These are phyloP conservation scores for Termitomyces sp. DNA, from an alignment of 768 basidiomycete genomes.

Conservation along the genomic window DNA sequence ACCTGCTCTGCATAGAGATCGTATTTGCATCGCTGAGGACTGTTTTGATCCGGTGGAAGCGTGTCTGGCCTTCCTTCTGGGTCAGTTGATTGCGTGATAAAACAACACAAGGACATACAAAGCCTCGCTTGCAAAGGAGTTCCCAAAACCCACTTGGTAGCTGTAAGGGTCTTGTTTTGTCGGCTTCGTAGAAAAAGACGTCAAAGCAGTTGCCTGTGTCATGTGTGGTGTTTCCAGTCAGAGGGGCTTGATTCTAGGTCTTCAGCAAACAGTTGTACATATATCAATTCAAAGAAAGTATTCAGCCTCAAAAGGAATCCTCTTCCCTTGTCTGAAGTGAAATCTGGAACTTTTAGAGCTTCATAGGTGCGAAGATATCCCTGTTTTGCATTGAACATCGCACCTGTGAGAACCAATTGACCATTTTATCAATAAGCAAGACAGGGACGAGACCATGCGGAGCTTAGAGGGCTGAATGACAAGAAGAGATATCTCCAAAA, in stretches of 20 bases:
- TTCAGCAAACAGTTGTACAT: background rate
- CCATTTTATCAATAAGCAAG: background rate
- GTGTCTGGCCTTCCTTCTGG: constrained; percentile 40
- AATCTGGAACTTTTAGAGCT: background rate
- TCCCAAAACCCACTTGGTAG: constrained; percentile 60
- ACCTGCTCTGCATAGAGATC: constrained; percentile 61
- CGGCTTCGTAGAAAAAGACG: constrained; percentile 32
- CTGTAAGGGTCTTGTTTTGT: constrained; percentile 47
- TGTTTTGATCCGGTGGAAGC: constrained; percentile 58
- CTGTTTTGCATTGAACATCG: background rate
- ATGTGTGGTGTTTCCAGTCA: background rate
- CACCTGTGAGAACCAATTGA: background rate
- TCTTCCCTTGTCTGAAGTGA: background rate
- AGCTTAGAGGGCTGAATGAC: background rate
- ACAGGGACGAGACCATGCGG: background rate
- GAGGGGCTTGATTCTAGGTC: background rate
- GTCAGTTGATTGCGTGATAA: background rate
- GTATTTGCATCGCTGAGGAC: constrained; percentile 60
- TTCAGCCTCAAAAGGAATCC: background rate
- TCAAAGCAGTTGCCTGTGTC: constrained; percentile 36
- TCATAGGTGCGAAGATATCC: background rate
- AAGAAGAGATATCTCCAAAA: no score
- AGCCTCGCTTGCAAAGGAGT: constrained; percentile 52
- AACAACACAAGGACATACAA: constrained; percentile 32
- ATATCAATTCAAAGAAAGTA: background rate